These are phyloP conservation scores for Blastobotrys mokoenaii DNA, from an alignment of 805 yeast species.

Conservation along the genomic window DNA sequence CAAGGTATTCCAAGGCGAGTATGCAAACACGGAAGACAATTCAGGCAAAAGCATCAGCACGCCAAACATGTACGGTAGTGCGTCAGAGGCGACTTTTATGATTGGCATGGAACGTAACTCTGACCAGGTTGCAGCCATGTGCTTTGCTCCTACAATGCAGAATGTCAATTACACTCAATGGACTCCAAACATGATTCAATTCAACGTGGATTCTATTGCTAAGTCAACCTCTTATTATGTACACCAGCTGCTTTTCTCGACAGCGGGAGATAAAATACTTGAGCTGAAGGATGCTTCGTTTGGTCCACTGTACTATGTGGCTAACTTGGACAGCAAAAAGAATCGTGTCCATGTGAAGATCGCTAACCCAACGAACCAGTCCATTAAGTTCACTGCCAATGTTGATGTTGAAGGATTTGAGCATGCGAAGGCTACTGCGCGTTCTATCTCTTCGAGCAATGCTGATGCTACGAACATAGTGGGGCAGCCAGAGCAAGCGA, in stretches of 20 bases:
- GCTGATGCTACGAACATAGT: not conserved
- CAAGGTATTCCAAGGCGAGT: constrained; percentile 1
- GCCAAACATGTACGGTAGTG: not conserved
- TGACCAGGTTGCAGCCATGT: not conserved
- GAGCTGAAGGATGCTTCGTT: not conserved
- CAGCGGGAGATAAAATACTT: not conserved
- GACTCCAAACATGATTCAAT: not conserved
- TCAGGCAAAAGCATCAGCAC: no score
- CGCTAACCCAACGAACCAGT: not conserved
- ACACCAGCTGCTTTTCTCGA: not conserved
- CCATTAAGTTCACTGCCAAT: not conserved
- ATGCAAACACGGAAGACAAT: not conserved
- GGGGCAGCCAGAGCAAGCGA: not conserved
- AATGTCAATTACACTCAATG: not conserved
- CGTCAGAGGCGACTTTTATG: not conserved
- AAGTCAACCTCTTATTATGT: not conserved
- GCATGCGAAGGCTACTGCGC: not conserved
- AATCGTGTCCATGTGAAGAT: not conserved
- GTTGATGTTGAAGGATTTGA: constrained; percentile 1
- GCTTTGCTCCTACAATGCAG: not conserved
- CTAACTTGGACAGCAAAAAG: not conserved
- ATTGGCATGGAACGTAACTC: constrained; percentile 1
- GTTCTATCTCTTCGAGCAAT: not conserved
- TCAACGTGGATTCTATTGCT: not conserved
- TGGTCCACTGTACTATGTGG: not conserved